Base-by-base conservation (phyloP, 257 asterid genomes). In the Solanum ossicruentum region DNA sequence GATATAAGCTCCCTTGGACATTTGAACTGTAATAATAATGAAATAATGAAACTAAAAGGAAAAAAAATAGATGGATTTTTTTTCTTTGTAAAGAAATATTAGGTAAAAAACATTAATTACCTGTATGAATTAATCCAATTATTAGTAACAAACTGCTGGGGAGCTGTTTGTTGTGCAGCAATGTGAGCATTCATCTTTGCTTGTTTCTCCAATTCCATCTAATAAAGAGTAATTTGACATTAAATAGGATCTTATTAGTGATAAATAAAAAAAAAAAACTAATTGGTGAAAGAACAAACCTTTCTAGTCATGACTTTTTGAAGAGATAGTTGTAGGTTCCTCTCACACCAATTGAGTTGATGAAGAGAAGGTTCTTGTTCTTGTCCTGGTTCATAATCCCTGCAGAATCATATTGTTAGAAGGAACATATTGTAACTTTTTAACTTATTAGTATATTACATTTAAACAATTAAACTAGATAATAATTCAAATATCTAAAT, bases 271-370 rank as follows among this genome's bases (percentile, higher is more conserved):
- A 21, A n/a, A 12, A 0, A 23, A 63, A 63, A 28, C 3, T 58
- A 20, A 58, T 8, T 43, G 23, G 43, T 49, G 43, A 1, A 49
- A 75, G 61, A 21, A 51, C 82, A 75, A 49, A 75, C 61, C 23
- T 49, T 75, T 49, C 61, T 75, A 75, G 61, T 16, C 23, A 23
- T 8, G 45, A 89, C 82, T 73, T 54, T 86, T 65, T 89, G 85
- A 17, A 92, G 73, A 84, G 97, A 90, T 8, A 52, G 77, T 10
- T 83, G 55, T 83, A 93, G 84, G 86, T 93, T 92, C 78, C 89
- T 89, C 86, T 91, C 96, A 82, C 92, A 91, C 97, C 95, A 93
- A 7, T 88, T 67, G 20, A 91, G 55, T 32, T 92, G 94, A 66
- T 91, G 91, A 85, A 93, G 87, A n/a, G 97, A 92, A 83, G 94